These are phyloP conservation scores for Rugonectria rugulosa DNA, from an alignment of 2,329 filamentous ascomycete genomes.

Conservation along the genomic window DNA sequence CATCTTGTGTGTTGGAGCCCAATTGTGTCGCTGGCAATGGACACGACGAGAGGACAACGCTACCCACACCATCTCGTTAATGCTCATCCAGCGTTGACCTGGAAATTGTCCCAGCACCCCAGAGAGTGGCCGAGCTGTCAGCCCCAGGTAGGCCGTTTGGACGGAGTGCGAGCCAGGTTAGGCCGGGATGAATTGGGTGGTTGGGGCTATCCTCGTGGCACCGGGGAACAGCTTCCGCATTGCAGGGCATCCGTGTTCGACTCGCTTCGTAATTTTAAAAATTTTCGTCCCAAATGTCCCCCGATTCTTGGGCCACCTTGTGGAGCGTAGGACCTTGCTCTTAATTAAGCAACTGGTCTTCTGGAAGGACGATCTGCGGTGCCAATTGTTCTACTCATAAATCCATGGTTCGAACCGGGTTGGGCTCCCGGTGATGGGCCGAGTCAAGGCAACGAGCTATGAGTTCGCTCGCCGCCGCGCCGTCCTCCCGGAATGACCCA, in stretches of 20 bases:
- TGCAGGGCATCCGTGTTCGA: constrained; percentile 31
- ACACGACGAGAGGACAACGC: neutral
- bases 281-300: constrained; percentile 34
- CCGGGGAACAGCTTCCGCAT: constrained; percentile 45
- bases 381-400: constrained; percentile 27
- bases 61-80: constrained; percentile 21
- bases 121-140: constrained; percentile 29
- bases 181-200: constrained; percentile 24
- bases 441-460: constrained; percentile 31
- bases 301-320: constrained; percentile 30
- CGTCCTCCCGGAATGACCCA: constrained; percentile 29
- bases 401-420: constrained; percentile 31
- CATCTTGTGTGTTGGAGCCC: no score
- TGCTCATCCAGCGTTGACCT: constrained; percentile 28
- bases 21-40: neutral
- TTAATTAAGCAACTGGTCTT: constrained; percentile 34
- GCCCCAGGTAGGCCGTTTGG: constrained; percentile 24
- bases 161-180: constrained; percentile 17
- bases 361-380: constrained; percentile 38
- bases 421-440: constrained; percentile 31
- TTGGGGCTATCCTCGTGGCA: constrained; percentile 36
- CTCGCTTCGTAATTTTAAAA: constrained; percentile 42
- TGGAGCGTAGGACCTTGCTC: constrained; percentile 29
- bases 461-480: constrained; percentile 24
- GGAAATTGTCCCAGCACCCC: constrained; percentile 21